Base-by-base conservation (phyloP, 2,329 filamentous ascomycete species). In the Gyromitra esculenta region DNA sequence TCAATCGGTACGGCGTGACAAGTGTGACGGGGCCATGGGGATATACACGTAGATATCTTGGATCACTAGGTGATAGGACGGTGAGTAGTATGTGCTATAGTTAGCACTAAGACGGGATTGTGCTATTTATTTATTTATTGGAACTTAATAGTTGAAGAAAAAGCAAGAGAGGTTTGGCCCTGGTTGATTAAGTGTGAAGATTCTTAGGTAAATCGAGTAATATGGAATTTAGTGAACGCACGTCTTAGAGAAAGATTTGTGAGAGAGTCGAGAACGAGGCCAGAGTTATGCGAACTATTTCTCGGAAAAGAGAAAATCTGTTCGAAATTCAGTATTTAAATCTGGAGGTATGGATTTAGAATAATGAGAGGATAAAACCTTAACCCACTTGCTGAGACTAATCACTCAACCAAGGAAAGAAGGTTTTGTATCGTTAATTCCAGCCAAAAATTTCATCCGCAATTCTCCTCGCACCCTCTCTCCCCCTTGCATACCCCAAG, bases 401-500 rank as follows among this genome's bases (percentile, higher is more conserved):
- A n/a, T 41, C 15, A 5, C 50, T 50, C 15, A 1, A 37, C 37
- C 6, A 45, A 37, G 8, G 13, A 15, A 39, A 54, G 13, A n/a
- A 8, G 25, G 13, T 11, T 1, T 37, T 8, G 7, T 13, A n/a
- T 39, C 39, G n/a, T 48, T 54, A 54, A 15, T 54, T 6, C 50
- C 37, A 67, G 37, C 64, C 50, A 67, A 57, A 67, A 35, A 57
- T 50, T 5, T 56, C 50, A 45, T 57, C 50, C 37, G 35, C 21
- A n/a, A 57, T 45, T 39, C 18, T 43, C 13, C 37, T 35, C 18
- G 9, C 18, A 11, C 18, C 50, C 13, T 56, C 52, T 25, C 15
- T 50, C 13, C 54, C 39, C 13, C 50, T n/a, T 3, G 7, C 65
- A 35, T 39, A 11, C 39, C 54, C 65, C 2, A 68, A 25, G n/a